phyloP scores from a whole-genome alignment of 495 filamentous ascomycete genomes.

The Staphylotrichum tortipilum region DNA sequence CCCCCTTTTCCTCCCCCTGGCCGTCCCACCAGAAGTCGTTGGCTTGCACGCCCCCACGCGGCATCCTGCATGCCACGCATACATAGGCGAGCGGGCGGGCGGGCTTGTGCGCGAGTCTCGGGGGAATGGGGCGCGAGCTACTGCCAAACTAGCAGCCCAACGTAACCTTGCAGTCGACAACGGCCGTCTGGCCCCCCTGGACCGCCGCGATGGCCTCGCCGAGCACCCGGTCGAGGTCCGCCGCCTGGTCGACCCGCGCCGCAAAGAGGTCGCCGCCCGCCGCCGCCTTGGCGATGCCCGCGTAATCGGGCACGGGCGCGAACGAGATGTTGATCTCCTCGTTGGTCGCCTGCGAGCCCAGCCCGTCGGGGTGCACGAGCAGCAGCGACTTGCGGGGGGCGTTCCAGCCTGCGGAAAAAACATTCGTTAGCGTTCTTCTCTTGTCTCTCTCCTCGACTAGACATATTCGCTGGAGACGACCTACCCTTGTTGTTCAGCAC shows the following conservation, averaged over 20 bases:
- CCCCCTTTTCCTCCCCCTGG: too few relatives aligned
- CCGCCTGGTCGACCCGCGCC: conserved; percentile 50
- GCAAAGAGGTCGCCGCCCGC: conserved; percentile 66
- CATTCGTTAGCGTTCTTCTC: conserved; percentile 12
- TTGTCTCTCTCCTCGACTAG: background rate
- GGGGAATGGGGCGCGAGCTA: too few relatives aligned
- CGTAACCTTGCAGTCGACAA: conserved; percentile 49
- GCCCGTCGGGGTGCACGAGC: conserved; percentile 75
- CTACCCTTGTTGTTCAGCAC: conserved; percentile 85
- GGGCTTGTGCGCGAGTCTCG: too few relatives aligned
- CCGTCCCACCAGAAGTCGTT: too few relatives aligned
- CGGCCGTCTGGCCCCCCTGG: conserved; percentile 56
- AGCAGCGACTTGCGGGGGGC: conserved; percentile 68
- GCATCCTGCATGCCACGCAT: background rate
- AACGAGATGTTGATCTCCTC: conserved; percentile 88
- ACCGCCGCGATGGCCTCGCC: conserved; percentile 61
- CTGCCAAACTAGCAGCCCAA: conserved; percentile 26
- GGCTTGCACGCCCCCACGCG: background rate
- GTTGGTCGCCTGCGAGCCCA: conserved; percentile 67
- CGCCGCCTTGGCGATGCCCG: conserved; percentile 81
- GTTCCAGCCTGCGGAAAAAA: conserved; percentile 62
- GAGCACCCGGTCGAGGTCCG: conserved; percentile 53
- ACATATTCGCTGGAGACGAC: background rate
- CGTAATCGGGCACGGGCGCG: conserved; percentile 75
- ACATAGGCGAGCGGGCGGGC: background rate